Conservation (phyloP, 306 rosid species). For the Fragaria nilgerrensis region DNA sequence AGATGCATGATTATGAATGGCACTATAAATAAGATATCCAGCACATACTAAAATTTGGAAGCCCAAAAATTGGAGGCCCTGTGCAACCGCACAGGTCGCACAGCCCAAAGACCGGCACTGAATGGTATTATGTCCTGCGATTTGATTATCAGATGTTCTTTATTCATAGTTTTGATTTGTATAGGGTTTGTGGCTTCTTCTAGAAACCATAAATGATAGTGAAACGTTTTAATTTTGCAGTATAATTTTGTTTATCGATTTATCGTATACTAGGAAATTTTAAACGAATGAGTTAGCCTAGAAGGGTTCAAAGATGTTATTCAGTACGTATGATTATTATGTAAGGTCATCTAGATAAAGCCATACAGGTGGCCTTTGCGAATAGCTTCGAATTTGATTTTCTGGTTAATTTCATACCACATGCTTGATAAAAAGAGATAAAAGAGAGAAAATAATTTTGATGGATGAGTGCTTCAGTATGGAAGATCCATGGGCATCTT, state of each 20-base stretch:
- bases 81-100: too few species aligned
- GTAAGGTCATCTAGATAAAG: slow-evolving; percentile 12
- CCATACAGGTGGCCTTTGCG: not conserved
- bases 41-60: too few species aligned
- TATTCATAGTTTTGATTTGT: not conserved
- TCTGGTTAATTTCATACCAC: not conserved
- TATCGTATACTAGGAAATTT: not conserved
- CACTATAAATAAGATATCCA: too few species aligned
- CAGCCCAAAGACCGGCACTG: too few species aligned
- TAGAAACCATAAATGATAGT: not conserved
- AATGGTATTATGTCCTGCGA: too few species aligned
- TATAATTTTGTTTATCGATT: not conserved
- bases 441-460: not conserved
- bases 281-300: not conserved
- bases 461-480: slow-evolving; percentile 18
- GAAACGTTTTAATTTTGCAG: not conserved
- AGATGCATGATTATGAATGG: too few species aligned
- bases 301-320: too few species aligned
- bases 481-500: slow-evolving; percentile 33
- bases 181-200: not conserved
- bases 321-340: not conserved
- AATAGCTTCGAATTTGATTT: slow-evolving; percentile 18
- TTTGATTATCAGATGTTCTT: not conserved
- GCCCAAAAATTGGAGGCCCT: too few species aligned
- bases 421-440: not conserved